A percentile compares a stretch with the other conserved stretches of the same genome.
Conservation (phyloP, 768 basidiomycete species). For the Macrolepiota dolichaula region DNA sequence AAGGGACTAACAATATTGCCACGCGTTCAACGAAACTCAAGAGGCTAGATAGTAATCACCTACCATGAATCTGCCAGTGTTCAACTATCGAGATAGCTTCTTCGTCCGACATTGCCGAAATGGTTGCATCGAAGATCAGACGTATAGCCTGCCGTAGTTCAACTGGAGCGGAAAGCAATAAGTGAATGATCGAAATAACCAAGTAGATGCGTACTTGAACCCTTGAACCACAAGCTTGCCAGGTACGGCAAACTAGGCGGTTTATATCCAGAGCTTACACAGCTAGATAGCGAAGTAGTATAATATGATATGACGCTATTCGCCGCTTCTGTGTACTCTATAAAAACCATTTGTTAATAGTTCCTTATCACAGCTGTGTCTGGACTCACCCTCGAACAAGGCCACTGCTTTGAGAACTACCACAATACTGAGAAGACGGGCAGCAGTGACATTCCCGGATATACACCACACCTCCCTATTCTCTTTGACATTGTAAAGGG, state of each 20-base stretch:
- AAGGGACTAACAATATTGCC: constrained; percentile 44
- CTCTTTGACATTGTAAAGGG: constrained; percentile 34
- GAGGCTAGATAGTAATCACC: constrained; percentile 16
- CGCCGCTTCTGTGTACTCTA: constrained; percentile 68
- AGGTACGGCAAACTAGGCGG: constrained; percentile 72
- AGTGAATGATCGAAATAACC: not conserved
- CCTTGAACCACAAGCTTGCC: constrained; percentile 73
- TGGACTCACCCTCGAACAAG: constrained; percentile 58
- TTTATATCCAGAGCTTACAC: constrained; percentile 58
- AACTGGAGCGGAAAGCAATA: constrained; percentile 31
- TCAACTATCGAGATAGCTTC: constrained; percentile 59
- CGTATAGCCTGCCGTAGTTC: constrained; percentile 79
- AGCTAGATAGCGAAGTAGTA: constrained; percentile 61
- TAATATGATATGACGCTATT: constrained; percentile 81
- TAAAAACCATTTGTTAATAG: constrained; percentile 1
- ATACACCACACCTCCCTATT: constrained; percentile 64
- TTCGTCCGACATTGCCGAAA: constrained; percentile 65
- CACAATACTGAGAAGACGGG: constrained; percentile 63
- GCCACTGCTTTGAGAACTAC: constrained; percentile 68
- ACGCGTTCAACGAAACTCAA: not conserved
- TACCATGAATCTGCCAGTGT: constrained; percentile 57
- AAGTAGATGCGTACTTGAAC: constrained; percentile 49
- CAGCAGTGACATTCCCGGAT: constrained; percentile 67
- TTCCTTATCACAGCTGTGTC: not conserved
- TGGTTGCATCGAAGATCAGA: constrained; percentile 72